Conservation (phyloP, 257 asterid genomes). For the Linaria vulgaris region DNA sequence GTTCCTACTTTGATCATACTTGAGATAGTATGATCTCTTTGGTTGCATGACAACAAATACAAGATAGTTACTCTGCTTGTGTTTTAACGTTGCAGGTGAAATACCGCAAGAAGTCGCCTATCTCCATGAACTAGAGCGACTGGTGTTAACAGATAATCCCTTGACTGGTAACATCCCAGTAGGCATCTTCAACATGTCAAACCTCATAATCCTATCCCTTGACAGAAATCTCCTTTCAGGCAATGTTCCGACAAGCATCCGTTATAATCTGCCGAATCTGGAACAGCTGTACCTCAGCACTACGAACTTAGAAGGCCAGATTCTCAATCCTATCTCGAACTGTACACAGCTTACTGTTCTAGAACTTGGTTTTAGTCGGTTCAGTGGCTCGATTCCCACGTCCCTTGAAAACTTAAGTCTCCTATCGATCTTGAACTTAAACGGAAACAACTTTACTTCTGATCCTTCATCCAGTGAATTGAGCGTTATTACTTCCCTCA, state of each 20-base stretch:
- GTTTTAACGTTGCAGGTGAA: slow-evolving; percentile 8
- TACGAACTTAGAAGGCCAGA: slow-evolving; percentile 14
- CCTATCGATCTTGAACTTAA: slow-evolving; percentile 7
- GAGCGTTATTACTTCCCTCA: slow-evolving; percentile 20
- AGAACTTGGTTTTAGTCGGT: background rate
- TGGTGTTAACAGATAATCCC: background rate
- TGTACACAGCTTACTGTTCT: slow-evolving; percentile 13
- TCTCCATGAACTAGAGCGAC: background rate
- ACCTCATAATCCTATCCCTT: background rate
- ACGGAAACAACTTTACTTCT: slow-evolving; percentile 16
- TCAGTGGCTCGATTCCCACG: slow-evolving; percentile 26
- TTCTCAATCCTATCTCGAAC: slow-evolving; percentile 17
- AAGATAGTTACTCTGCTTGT: too few species aligned
- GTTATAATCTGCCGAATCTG: slow-evolving; percentile 20
- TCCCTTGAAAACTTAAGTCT: slow-evolving; percentile 16
- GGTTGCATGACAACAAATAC: too few species aligned
- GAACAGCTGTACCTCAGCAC: background rate
- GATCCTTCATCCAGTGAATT: slow-evolving; percentile 18
- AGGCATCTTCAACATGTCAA: slow-evolving; percentile 25
- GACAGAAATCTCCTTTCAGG: slow-evolving; percentile 20
- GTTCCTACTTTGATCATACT: too few species aligned
- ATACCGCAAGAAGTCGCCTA: slow-evolving; percentile 18
- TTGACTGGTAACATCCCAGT: slow-evolving; percentile 18
- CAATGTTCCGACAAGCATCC: slow-evolving; percentile 16
- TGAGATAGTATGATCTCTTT: too few species aligned